A percentile compares a stretch with the other conserved stretches of the same genome.
Evolutionary conservation across 345 rosid species (phyloP).

Genomic region (Salix exigua): DNA sequence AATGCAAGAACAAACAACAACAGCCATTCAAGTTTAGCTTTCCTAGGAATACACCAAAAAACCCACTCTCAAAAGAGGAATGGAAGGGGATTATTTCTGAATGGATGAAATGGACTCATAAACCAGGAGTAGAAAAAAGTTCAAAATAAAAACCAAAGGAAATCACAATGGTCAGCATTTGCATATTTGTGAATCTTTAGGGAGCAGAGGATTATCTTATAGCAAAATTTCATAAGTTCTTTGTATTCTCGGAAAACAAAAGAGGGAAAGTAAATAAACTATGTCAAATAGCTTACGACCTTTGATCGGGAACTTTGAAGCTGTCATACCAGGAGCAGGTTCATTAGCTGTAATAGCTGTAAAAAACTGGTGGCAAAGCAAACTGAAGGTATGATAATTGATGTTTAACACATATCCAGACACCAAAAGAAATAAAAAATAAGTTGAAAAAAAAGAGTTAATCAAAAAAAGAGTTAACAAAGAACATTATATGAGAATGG

Average conservation of each 20-base stretch:
- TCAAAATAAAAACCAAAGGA: too few species aligned
- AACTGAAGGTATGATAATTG: not conserved
- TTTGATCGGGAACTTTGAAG: slow-evolving; percentile 82
- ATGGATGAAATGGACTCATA: too few species aligned
- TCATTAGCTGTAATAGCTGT: slow-evolving; percentile 73
- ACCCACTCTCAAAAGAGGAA: too few species aligned
- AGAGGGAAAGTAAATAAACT: not conserved
- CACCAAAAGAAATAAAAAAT: not conserved
- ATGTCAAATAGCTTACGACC: slow-evolving; percentile 50
- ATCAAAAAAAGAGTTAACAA: not conserved
- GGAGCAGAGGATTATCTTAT: not conserved
- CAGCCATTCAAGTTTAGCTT: too few species aligned
- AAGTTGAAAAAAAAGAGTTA: not conserved
- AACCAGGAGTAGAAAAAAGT: too few species aligned
- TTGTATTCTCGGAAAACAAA: not conserved
- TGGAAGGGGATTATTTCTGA: too few species aligned
- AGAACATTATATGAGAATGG: not conserved
- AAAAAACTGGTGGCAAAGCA: slow-evolving; percentile 44
- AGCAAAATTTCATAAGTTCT: not conserved
- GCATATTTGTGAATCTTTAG: not conserved
- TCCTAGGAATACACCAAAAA: too few species aligned
- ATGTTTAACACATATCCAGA: not conserved
- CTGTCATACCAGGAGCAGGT: slow-evolving; percentile 82
- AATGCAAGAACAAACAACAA: too few species aligned
- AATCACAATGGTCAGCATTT: not conserved